These are phyloP conservation scores for Hyphodiscus sp. DNA, from an alignment of 2,329 filamentous ascomycete species.

Conservation along the genomic window DNA sequence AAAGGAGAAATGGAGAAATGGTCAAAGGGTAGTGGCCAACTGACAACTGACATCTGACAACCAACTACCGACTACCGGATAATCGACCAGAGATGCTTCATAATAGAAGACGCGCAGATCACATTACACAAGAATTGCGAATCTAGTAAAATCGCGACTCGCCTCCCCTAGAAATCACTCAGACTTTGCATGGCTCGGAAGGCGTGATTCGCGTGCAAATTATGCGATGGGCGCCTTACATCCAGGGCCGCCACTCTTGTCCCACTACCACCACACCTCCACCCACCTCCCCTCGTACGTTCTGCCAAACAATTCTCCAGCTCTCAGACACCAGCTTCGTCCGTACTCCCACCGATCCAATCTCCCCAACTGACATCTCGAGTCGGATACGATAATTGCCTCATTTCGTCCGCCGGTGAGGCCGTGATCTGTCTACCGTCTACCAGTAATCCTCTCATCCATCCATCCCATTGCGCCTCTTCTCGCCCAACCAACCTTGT, in stretches of 20 bases:
- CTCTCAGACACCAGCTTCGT: background rate
- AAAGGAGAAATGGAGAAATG: too few species aligned
- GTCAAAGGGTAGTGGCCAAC: too few species aligned
- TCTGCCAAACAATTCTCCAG: background rate
- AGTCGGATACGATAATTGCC: background rate
- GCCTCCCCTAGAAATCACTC: background rate
- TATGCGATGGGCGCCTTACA: background rate
- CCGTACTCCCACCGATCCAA: background rate
- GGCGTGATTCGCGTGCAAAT: background rate
- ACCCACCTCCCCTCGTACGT: background rate
- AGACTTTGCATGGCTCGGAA: background rate
- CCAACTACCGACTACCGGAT: too few species aligned
- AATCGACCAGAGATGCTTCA: too few species aligned
- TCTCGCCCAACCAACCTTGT: background rate
- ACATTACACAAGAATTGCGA: background rate
- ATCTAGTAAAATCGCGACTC: background rate
- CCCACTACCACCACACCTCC: background rate
- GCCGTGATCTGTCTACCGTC: background rate
- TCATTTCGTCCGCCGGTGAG: background rate
- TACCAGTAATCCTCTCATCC: background rate
- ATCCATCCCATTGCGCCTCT: background rate
- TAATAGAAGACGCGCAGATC: too few species aligned
- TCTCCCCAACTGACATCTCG: background rate
- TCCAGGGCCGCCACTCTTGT: background rate
- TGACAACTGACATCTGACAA: too few species aligned